Evolutionary conservation across 495 filamentous ascomycete genomes (phyloP).

Genomic region (Trichoderma erinaceum): DNA sequence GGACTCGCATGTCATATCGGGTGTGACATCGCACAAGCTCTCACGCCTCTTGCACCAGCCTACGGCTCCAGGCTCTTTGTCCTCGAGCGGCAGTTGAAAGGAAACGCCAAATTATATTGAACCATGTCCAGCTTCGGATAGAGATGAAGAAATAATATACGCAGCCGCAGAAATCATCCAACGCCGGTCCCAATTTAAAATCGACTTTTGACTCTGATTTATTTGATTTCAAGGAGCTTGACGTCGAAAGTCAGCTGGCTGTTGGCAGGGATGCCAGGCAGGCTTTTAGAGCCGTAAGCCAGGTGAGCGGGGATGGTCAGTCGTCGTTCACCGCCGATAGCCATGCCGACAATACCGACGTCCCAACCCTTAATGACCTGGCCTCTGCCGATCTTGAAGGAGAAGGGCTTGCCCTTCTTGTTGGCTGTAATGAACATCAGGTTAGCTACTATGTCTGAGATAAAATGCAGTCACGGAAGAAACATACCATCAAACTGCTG

Average conservation of each 20-base stretch:
- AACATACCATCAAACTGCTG: conserved; percentile 87
- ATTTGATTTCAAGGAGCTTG: conserved; percentile 70
- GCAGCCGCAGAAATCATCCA: conserved; percentile 3
- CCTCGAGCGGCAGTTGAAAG: background rate
- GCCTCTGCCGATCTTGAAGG: conserved; percentile 85
- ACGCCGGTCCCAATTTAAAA: conserved; percentile 1
- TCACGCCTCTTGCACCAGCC: background rate
- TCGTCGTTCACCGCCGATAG: conserved; percentile 84
- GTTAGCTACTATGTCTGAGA: conserved; percentile 27
- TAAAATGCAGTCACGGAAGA: background rate
- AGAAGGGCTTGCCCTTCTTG: conserved; percentile 96
- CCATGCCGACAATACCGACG: conserved; percentile 86
- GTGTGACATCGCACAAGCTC: background rate
- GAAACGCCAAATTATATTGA: background rate
- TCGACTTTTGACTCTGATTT: conserved; percentile 20
- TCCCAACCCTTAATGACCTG: conserved; percentile 99
- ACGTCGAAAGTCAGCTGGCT: conserved; percentile 88
- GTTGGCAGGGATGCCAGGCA: conserved; percentile 82
- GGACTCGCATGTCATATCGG: background rate
- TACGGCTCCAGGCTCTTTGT: background rate
- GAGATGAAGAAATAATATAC: background rate
- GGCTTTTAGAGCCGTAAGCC: conserved; percentile 76
- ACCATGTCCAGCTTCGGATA: conserved; percentile 1
- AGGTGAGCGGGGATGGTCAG: conserved; percentile 78
- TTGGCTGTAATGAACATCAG: conserved; percentile 53